phyloP scores from a whole-genome alignment of 2,329 filamentous ascomycete genomes.

The Stachybotrys chlorohalonatus region DNA sequence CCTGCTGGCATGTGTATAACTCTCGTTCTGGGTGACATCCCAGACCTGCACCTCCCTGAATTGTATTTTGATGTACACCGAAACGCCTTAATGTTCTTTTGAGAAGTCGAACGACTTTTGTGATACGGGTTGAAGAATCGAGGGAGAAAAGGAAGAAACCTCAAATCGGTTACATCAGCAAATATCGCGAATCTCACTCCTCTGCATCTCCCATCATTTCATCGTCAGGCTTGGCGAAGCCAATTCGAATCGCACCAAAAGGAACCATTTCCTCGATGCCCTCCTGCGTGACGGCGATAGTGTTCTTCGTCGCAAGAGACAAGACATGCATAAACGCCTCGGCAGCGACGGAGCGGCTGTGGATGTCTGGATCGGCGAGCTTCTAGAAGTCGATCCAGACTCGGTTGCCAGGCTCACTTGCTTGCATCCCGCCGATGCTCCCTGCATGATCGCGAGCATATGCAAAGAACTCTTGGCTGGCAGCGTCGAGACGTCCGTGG shows the following conservation, averaged over 20 bases:
- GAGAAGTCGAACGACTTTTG: too few relatives aligned
- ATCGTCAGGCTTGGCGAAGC: conserved; percentile 17
- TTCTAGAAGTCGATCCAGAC: conserved; percentile 57
- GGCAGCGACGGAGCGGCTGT: conserved; percentile 54
- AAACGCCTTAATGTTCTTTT: too few relatives aligned
- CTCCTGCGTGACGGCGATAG: conserved; percentile 55
- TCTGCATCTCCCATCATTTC: conserved; percentile 11
- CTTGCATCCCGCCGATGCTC: conserved; percentile 21
- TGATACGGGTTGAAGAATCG: too few relatives aligned
- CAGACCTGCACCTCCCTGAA: too few relatives aligned
- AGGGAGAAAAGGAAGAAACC: too few relatives aligned
- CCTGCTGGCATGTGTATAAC: too few relatives aligned
- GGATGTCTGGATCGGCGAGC: conserved; percentile 50
- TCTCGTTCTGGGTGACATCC: too few relatives aligned
- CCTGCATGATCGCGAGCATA: conserved; percentile 28
- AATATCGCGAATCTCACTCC: conserved; percentile 3
- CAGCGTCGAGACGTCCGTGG: conserved; percentile 20
- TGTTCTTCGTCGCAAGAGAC: conserved; percentile 56
- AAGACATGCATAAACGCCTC: conserved; percentile 72
- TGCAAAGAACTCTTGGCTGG: conserved; percentile 35
- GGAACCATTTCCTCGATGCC: conserved; percentile 21
- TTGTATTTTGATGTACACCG: too few relatives aligned
- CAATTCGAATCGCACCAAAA: conserved; percentile 39
- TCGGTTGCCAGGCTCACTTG: conserved; percentile 21
- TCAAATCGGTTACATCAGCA: too few relatives aligned